A percentile compares a stretch with the other conserved stretches of the same genome.
These are phyloP conservation scores for Tetraselmis striata DNA, from an alignment of 139 green algal species.

Conservation along the genomic window DNA sequence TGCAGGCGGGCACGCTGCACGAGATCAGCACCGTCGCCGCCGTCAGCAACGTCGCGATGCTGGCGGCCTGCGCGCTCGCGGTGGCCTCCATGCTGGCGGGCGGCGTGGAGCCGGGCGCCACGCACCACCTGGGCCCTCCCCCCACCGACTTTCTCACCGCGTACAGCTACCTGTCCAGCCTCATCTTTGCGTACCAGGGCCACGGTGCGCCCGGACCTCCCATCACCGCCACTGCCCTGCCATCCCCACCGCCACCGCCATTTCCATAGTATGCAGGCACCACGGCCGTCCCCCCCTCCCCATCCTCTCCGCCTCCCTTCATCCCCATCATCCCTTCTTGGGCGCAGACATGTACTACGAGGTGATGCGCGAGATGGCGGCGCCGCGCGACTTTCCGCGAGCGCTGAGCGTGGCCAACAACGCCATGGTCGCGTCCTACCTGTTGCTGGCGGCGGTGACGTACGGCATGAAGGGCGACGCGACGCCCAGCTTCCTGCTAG, in stretches of 20 bases:
- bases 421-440: background rate
- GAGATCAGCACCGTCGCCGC: background rate
- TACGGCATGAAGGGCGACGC: background rate
- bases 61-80: background rate
- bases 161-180: background rate
- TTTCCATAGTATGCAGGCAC: too few species aligned
- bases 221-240: too few species aligned
- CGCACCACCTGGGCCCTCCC: background rate
- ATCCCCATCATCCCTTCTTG: background rate
- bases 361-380: background rate
- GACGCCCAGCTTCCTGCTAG: background rate
- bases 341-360: background rate
- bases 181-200: background rate
- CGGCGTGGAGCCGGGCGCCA: background rate
- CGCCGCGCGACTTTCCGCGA: background rate
- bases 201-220: too few species aligned
- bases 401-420: background rate
- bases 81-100: background rate
- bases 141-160: background rate
- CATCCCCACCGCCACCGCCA: background rate
- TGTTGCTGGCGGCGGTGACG: background rate
- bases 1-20: background rate
- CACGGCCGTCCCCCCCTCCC: background rate
- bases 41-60: background rate
- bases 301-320: background rate